These are phyloP conservation scores for Camelina hispida DNA, from an alignment of 345 rosid genomes.

Conservation along the genomic window DNA sequence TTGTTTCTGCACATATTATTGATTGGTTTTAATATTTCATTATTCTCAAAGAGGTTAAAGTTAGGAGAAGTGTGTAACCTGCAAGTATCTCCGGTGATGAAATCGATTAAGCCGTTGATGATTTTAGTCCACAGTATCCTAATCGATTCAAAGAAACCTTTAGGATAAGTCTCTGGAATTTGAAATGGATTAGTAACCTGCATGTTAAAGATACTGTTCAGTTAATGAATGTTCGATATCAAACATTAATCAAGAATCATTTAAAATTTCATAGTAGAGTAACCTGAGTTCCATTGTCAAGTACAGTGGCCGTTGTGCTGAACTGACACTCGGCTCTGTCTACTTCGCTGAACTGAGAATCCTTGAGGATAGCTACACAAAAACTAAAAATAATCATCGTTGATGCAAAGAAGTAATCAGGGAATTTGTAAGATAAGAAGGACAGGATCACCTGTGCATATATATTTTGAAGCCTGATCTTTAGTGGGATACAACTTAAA, in stretches of 20 bases:
- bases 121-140: conserved; percentile 57
- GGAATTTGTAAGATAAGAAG: background rate
- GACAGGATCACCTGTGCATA: conserved; percentile 63
- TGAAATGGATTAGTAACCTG: conserved; percentile 69
- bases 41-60: background rate
- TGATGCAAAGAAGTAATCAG: background rate
- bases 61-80: conserved; percentile 51
- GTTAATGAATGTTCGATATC: background rate
- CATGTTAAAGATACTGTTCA: conserved; percentile 28
- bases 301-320: conserved; percentile 77
- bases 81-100: conserved; percentile 83
- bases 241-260: background rate
- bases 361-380: conserved; percentile 79
- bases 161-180: conserved; percentile 57
- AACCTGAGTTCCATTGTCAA: conserved; percentile 93
- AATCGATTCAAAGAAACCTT: conserved; percentile 76
- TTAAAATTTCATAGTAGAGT: background rate
- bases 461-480: conserved; percentile 82
- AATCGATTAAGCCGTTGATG: conserved; percentile 71
- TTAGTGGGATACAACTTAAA: conserved; percentile 81
- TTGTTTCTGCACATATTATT: conserved; percentile 54
- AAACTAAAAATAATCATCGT: conserved; percentile 30
- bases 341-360: conserved; percentile 80
- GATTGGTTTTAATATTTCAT: conserved; percentile 7
- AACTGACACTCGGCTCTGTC: conserved; percentile 94